Conservation (phyloP, 177 flowering plant species). For the Vitis hybrid region DNA sequence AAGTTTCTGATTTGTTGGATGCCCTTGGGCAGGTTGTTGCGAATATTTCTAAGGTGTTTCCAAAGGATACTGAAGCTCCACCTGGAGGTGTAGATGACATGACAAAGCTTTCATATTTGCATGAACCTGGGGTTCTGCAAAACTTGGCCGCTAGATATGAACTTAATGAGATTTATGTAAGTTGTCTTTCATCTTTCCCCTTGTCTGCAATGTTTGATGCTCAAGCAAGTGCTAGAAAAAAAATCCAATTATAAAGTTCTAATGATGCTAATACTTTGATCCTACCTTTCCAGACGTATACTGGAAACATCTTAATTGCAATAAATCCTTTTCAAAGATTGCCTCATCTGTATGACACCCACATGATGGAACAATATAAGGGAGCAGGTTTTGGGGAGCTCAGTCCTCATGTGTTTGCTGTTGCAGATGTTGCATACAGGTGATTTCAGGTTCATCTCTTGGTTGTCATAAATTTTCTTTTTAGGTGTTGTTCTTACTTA, state of each 20-base stretch:
- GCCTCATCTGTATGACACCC: slow-evolving; percentile 76
- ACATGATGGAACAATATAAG: slow-evolving; percentile 85
- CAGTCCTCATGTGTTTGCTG: slow-evolving; percentile 86
- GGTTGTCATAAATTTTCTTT: not conserved
- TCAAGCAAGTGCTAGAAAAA: not conserved
- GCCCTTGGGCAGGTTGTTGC: slow-evolving; percentile 14
- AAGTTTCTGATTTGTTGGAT: not conserved
- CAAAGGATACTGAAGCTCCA: slow-evolving; percentile 34
- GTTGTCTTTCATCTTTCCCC: slow-evolving; percentile 15
- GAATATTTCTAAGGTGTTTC: slow-evolving; percentile 17
- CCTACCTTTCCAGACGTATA: slow-evolving; percentile 55
- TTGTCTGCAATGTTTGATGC: not conserved
- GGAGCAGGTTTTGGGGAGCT: slow-evolving; percentile 76
- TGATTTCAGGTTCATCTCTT: slow-evolving; percentile 16
- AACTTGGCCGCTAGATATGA: slow-evolving; percentile 68
- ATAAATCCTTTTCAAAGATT: slow-evolving; percentile 79
- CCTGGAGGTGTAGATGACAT: slow-evolving; percentile 84
- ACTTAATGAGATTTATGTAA: slow-evolving; percentile 79
- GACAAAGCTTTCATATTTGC: slow-evolving; percentile 82
- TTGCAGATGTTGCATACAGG: slow-evolving; percentile 81
- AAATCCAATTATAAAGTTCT: not conserved
- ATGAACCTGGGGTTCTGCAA: slow-evolving; percentile 78
- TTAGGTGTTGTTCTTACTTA: slow-evolving; percentile 3
- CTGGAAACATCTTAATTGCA: slow-evolving; percentile 77
- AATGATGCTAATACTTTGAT: not conserved